Evolutionary conservation across 2,329 filamentous ascomycete species (phyloP).

Genomic region (Magnaporthiopsis poae): DNA sequence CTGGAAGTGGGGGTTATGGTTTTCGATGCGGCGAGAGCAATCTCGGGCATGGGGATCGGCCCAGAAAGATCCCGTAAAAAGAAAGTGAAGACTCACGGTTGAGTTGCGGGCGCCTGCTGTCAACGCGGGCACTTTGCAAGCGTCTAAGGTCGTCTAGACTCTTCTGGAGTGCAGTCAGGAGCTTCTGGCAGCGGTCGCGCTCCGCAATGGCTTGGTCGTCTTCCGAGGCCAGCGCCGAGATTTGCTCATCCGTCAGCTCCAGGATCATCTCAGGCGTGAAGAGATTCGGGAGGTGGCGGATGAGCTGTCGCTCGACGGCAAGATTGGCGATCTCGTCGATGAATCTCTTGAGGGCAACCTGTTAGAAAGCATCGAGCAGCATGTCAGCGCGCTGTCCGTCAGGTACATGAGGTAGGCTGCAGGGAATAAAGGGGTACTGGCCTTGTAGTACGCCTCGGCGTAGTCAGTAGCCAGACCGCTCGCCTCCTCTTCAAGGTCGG

Average conservation of each 20-base stretch:
- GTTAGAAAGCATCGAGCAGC: background rate
- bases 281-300: constrained; percentile 14
- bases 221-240: constrained; percentile 17
- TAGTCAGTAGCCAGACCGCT: constrained; percentile 28
- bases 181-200: constrained; percentile 16
- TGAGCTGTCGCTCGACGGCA: constrained; percentile 18
- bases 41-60: too few relatives aligned
- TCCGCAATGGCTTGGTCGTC: constrained; percentile 11
- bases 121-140: too few relatives aligned
- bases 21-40: too few relatives aligned
- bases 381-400: background rate
- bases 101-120: too few relatives aligned
- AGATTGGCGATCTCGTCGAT: constrained; percentile 19
- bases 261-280: constrained; percentile 17
- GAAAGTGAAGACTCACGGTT: too few relatives aligned
- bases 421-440: too few relatives aligned
- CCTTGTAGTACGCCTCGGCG: constrained; percentile 38
- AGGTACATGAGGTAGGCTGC: too few relatives aligned
- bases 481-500: constrained; percentile 27
- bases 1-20: too few relatives aligned
- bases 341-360: constrained; percentile 20
- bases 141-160: constrained; percentile 10
- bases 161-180: constrained; percentile 16
- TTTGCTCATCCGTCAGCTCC: constrained; percentile 12
- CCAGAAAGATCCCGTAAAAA: too few relatives aligned